A percentile compares a stretch with the other conserved stretches of the same genome.
These are phyloP conservation scores for Hydnum rufescens DNA, from an alignment of 768 basidiomycete genomes.

Conservation along the genomic window DNA sequence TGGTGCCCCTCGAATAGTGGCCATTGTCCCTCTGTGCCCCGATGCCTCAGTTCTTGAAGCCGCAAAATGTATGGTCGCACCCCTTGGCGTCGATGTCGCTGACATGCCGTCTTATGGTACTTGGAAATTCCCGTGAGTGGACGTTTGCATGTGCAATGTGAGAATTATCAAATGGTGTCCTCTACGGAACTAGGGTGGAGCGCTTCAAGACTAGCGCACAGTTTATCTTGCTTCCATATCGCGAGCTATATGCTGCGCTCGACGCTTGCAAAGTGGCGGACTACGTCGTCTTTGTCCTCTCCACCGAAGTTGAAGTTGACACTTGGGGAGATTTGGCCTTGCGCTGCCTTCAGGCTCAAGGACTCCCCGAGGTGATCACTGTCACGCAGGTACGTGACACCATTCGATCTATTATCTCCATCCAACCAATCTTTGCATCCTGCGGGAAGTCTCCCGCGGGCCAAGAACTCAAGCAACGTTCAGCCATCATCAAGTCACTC, in stretches of 20 bases:
- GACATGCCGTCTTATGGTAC: constrained; percentile 33
- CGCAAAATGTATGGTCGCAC: constrained; percentile 36
- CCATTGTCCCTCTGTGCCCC: constrained; percentile 63
- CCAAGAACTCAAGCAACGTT: constrained; percentile 31
- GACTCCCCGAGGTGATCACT: constrained; percentile 66
- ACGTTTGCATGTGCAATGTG: constrained; percentile 1
- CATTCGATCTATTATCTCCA: background rate
- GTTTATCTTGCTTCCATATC: constrained; percentile 58
- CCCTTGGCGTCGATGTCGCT: constrained; percentile 34
- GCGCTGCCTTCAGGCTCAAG: constrained; percentile 75
- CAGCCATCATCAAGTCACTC: constrained; percentile 63
- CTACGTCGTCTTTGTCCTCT: constrained; percentile 73
- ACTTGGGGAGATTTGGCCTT: constrained; percentile 73
- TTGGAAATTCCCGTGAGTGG: constrained; percentile 24
- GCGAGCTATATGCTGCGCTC: constrained; percentile 51
- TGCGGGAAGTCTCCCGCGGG: constrained; percentile 5
- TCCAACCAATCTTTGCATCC: background rate
- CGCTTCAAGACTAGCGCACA: constrained; percentile 84
- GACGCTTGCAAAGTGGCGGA: constrained; percentile 79
- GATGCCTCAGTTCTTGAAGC: constrained; percentile 37
- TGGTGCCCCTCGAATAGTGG: constrained; percentile 68
- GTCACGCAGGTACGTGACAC: constrained; percentile 19
- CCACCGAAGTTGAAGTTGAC: constrained; percentile 64
- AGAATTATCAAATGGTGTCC: too few species aligned
- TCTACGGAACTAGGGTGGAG: constrained; percentile 53